These are phyloP conservation scores for Dryas alaskensis DNA, from an alignment of 306 rosid genomes.

Conservation along the genomic window DNA sequence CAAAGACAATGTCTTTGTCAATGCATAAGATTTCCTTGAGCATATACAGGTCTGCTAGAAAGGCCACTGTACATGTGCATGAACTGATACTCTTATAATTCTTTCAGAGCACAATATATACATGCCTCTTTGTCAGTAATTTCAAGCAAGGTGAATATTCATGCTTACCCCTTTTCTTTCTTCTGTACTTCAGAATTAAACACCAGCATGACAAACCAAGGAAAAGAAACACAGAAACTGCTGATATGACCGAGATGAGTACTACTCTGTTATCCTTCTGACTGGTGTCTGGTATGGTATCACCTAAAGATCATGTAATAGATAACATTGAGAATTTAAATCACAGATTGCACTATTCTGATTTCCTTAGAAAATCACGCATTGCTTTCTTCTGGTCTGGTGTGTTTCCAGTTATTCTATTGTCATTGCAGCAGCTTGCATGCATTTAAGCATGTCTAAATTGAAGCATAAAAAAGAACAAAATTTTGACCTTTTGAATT, in stretches of 20 bases:
- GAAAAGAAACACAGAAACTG: neutral
- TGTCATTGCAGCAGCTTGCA: too few relatives aligned
- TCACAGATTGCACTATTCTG: neutral
- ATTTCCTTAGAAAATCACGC: neutral
- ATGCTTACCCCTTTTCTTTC: constrained; percentile 29
- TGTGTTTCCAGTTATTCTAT: neutral
- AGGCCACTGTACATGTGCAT: too few relatives aligned
- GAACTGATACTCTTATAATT: too few relatives aligned
- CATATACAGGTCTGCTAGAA: too few relatives aligned
- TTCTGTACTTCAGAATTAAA: neutral
- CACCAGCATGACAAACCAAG: neutral
- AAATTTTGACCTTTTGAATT: neutral
- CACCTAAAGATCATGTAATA: neutral
- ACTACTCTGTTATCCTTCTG: neutral
- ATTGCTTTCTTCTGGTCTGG: neutral
- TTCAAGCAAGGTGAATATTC: neutral
- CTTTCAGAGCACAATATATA: too few relatives aligned
- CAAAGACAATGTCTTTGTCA: too few relatives aligned
- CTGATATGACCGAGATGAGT: neutral
- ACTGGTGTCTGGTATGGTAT: neutral
- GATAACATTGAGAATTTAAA: neutral
- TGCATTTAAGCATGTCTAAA: too few relatives aligned
- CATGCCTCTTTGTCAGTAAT: too few relatives aligned
- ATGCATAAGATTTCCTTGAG: too few relatives aligned
- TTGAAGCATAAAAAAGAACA: too few relatives aligned